Conservation (phyloP, 2,329 filamentous ascomycete species). For the Pseudocercospora cruenta region DNA sequence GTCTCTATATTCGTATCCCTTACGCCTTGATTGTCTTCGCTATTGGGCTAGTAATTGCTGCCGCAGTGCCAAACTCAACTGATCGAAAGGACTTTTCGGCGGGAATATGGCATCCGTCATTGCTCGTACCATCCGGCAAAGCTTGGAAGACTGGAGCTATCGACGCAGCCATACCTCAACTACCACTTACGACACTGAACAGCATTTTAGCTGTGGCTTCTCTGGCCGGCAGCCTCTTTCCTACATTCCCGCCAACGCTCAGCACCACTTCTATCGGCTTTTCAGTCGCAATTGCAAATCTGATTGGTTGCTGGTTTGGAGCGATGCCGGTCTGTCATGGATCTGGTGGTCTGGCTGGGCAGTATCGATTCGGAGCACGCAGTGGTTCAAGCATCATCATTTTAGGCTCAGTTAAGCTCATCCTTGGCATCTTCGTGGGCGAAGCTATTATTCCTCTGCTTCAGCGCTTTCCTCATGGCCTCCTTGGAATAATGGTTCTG, state of each 20-base stretch:
- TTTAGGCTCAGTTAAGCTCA: conserved; percentile 74
- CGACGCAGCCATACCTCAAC: conserved; percentile 77
- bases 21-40: conserved; percentile 76
- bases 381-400: conserved; percentile 83
- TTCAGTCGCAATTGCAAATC: conserved; percentile 82
- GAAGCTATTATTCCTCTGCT: conserved; percentile 73
- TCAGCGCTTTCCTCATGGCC: conserved; percentile 70
- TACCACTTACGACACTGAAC: conserved; percentile 90
- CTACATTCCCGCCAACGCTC: conserved; percentile 58
- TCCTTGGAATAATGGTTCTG: conserved; percentile 87
- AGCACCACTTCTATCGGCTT: conserved; percentile 76
- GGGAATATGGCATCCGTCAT: conserved; percentile 61
- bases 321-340: conserved; percentile 96
- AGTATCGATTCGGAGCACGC: conserved; percentile 87
- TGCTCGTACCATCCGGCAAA: conserved; percentile 50
- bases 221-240: conserved; percentile 76
- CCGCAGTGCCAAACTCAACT: conserved; percentile 42
- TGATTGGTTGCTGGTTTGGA: conserved; percentile 86
- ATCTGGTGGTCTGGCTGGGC: conserved; percentile 85
- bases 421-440: conserved; percentile 75
- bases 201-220: conserved; percentile 87
- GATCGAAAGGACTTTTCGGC: conserved; percentile 46
- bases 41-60: conserved; percentile 68
- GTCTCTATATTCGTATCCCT: conserved; percentile 67
- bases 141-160: conserved; percentile 60